Percentiles rank a stretch among this genome's conserved stretches.
Evolutionary conservation across 2,329 filamentous ascomycete species (phyloP).

Genomic region (Tolypocladium endophyticum): DNA sequence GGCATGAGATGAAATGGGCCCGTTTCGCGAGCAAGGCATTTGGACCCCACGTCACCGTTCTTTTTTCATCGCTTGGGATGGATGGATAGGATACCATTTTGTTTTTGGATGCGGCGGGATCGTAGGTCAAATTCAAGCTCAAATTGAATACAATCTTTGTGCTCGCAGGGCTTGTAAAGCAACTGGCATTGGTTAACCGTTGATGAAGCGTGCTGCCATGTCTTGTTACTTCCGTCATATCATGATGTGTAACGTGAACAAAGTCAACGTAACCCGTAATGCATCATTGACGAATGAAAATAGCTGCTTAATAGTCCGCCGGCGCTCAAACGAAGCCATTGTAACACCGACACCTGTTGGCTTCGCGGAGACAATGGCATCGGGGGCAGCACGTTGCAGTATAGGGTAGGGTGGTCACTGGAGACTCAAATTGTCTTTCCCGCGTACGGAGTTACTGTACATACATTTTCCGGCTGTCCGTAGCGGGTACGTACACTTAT

Average conservation of each 20-base stretch:
- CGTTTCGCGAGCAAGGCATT: not conserved
- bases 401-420: not conserved
- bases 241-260: not conserved
- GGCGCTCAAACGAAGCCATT: too few relatives aligned
- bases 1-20: not conserved
- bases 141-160: not conserved
- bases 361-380: not conserved
- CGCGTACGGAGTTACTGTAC: not conserved
- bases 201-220: not conserved
- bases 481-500: not conserved
- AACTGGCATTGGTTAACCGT: not conserved
- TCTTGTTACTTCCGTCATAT: not conserved
- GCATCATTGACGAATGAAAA: not conserved
- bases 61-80: conserved; percentile 1
- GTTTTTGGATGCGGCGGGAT: conserved; percentile 4
- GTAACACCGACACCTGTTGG: not conserved
- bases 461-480: not conserved
- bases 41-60: not conserved
- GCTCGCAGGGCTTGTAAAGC: not conserved
- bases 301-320: not conserved
- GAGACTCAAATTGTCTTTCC: not conserved
- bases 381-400: not conserved
- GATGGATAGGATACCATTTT: conserved; percentile 14
- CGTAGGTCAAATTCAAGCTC: not conserved
- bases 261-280: not conserved